Evolutionary conservation across 805 yeast genomes (phyloP), one percentile per base, ranked within the genome.

Genomic region (Metschnikowia cubensis): DNA sequence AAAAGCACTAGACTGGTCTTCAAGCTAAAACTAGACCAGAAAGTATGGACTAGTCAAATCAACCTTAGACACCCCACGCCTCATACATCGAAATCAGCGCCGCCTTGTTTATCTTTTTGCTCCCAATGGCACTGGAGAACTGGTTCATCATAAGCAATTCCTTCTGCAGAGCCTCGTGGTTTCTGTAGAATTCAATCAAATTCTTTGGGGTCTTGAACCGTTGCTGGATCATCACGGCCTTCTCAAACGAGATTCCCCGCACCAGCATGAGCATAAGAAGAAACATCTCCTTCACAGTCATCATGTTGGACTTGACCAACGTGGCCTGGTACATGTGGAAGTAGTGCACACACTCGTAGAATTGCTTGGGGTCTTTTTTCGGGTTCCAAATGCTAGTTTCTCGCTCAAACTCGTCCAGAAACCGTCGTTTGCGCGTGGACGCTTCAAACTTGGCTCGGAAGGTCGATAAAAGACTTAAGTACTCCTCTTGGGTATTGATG

Each of bases 221-320:
- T 17, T 72, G 71, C 66, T 91, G 97, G 8, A 94, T 82, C 6
- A 81, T 81, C 8, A 82, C 62, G 0, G 99, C 99, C 62, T 87
- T 89, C 54, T 92, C 97, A 31, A 88, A 68, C 0, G 96, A 82
- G 1, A 94, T 74, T 0, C 98, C 99, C 52, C 80, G 77, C 2
- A 87, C 77, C 2, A 90, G 80, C 85, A 90, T 81, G 20, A 94
- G 75, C 84, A 89, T 82, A 41, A 80, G 73, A 1, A 89, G 69
- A 58, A 83, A 92, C 59, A 89, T 69, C 54, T 92, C 97, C 42
- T 81, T 82, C 0, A 89, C 81, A 0, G 96, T 87, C 60, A 79
- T 72, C 72, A 84, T 70, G 22, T 80, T 80, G 2, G 86, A 75
- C 62, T 94, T 94, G 3, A 85, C 80, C 65, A 94, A 67, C 32